These are phyloP conservation scores for Parasarocladium wereldwijsianum DNA, from an alignment of 2,329 filamentous ascomycete species.

Conservation along the genomic window DNA sequence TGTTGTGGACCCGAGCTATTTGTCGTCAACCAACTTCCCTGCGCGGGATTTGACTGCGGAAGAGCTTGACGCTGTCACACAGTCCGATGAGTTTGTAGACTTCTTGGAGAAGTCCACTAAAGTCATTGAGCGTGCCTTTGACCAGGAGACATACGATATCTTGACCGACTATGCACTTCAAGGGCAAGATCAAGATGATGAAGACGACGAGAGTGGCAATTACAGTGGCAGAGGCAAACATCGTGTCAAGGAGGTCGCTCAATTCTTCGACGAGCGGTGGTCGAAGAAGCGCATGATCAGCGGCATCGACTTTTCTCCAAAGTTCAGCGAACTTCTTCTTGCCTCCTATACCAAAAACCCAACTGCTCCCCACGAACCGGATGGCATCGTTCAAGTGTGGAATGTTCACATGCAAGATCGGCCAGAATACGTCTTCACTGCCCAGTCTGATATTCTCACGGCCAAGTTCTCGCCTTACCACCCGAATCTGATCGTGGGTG, in stretches of 20 bases:
- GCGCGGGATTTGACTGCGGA: conserved; percentile 67
- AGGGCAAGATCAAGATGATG: conserved; percentile 61
- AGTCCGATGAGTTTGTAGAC: conserved; percentile 84
- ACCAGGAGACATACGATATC: conserved; percentile 85
- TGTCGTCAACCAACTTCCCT: conserved; percentile 46
- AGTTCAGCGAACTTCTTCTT: conserved; percentile 84
- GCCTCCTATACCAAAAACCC: conserved; percentile 97
- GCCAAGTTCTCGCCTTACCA: conserved; percentile 99
- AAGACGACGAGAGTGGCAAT: conserved; percentile 63
- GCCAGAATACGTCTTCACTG: conserved; percentile 92
- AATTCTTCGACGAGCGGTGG: conserved; percentile 92
- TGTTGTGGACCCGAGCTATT: conserved; percentile 10
- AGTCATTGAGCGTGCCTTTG: conserved; percentile 87
- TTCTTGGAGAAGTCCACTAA: conserved; percentile 95
- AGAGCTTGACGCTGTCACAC: conserved; percentile 79
- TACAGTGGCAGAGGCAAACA: conserved; percentile 56
- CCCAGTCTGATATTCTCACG: conserved; percentile 86
- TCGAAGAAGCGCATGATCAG: conserved; percentile 97
- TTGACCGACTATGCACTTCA: conserved; percentile 85
- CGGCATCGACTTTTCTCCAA: conserved; percentile 86
- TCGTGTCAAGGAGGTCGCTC: conserved; percentile 72
- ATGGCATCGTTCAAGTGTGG: conserved; percentile 92
- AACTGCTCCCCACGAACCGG: conserved; percentile 82
- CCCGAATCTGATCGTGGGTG: conserved; percentile 88
- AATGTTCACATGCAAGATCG: conserved; percentile 89